A percentile compares a stretch with the other conserved stretches of the same genome.
Conservation (phyloP, 805 yeast species). For the Lipomyces chichibuensis region DNA sequence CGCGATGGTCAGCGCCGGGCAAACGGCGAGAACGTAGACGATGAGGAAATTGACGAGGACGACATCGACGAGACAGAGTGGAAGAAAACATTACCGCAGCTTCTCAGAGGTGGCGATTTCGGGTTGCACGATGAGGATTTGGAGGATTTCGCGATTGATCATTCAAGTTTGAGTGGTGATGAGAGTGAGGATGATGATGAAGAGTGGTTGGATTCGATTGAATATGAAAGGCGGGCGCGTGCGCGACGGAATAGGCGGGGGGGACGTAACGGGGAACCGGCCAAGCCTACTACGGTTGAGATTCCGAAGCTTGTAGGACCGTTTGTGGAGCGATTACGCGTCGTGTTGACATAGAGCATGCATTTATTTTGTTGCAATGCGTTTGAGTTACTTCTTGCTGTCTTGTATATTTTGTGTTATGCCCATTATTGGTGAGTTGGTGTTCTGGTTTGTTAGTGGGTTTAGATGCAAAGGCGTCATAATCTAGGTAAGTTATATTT, state of each 20-base stretch:
- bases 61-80: constrained; percentile 47
- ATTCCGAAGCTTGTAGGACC: constrained; percentile 30
- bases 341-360: constrained; percentile 30
- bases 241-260: constrained; percentile 28
- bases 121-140: constrained; percentile 56
- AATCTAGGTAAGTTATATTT: too few relatives aligned
- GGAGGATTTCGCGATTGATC: constrained; percentile 47
- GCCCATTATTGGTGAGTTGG: background rate
- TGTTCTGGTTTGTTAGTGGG: background rate
- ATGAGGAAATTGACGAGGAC: constrained; percentile 36
- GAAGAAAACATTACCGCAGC: constrained; percentile 51
- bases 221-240: constrained; percentile 41
- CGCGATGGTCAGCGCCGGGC: constrained; percentile 27
- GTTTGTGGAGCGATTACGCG: constrained; percentile 36
- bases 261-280: constrained; percentile 33
- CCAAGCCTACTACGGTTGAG: constrained; percentile 27
- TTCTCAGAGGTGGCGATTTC: constrained; percentile 51
- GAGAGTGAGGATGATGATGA: constrained; percentile 43
- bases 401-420: background rate
- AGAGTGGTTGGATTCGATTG: constrained; percentile 40
- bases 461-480: background rate
- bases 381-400: background rate
- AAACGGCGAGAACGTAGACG: constrained; percentile 37
- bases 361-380: background rate
- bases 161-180: constrained; percentile 43